phyloP scores from a whole-genome alignment of 106 monocot species.

The Narthecium ossifragum region DNA sequence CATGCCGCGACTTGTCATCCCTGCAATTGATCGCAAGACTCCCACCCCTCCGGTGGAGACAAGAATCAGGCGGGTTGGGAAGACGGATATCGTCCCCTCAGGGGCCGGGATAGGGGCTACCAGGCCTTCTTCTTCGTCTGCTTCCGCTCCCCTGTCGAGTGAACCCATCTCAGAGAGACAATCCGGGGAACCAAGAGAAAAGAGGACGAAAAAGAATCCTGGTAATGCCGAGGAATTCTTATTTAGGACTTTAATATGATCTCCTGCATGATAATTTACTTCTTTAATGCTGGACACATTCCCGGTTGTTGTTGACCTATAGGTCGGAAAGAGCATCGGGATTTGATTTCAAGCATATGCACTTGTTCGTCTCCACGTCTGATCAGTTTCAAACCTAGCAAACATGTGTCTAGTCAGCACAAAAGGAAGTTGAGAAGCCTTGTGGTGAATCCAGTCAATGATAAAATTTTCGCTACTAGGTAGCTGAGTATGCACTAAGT shows the following conservation, averaged over 20 bases:
- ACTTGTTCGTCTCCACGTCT: constrained; percentile 24
- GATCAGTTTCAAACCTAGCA: constrained; percentile 29
- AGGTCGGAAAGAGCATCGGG: constrained; percentile 59
- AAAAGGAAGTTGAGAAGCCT: constrained; percentile 74
- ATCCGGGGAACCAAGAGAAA: constrained; percentile 12
- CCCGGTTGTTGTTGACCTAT: not conserved
- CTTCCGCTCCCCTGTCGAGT: constrained; percentile 1
- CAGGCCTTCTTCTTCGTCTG: constrained; percentile 1
- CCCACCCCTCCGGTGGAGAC: too few relatives aligned
- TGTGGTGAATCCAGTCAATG: constrained; percentile 44
- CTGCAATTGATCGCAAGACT: constrained; percentile 16
- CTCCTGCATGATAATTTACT: not conserved
- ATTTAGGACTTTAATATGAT: not conserved
- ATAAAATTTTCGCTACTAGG: constrained; percentile 61
- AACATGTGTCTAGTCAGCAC: constrained; percentile 49
- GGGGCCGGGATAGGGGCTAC: not conserved
- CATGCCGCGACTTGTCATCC: constrained; percentile 26
- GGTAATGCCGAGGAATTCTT: constrained; percentile 12
- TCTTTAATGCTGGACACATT: not conserved
- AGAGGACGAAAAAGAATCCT: constrained; percentile 24
- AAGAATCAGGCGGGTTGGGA: not conserved
- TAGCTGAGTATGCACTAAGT: constrained; percentile 14
- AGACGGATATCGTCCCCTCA: not conserved
- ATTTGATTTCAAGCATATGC: constrained; percentile 49
- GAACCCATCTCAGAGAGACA: constrained; percentile 2